Evolutionary conservation across 1,284 basidiomycete genomes (phyloP).

Genomic region (Coriolopsis trogii): DNA sequence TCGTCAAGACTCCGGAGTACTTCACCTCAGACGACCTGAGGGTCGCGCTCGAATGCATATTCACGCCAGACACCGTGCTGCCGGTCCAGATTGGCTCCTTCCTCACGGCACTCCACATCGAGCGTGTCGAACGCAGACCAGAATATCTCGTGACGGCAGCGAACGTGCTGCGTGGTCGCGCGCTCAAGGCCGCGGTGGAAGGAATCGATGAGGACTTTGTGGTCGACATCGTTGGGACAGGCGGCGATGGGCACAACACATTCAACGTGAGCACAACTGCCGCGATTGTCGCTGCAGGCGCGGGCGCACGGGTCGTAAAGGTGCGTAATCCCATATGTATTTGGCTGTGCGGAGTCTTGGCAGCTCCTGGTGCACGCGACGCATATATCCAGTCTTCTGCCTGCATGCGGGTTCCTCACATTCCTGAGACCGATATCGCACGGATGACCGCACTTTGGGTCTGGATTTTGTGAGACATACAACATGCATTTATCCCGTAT

Average conservation of each 20-base stretch:
- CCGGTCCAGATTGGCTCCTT: slow-evolving; percentile 84
- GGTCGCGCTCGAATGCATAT: slow-evolving; percentile 72
- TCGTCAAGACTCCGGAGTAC: slow-evolving; percentile 76
- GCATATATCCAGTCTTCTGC: neutral
- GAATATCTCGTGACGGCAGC: slow-evolving; percentile 81
- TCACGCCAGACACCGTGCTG: slow-evolving; percentile 62
- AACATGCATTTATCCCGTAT: slow-evolving; percentile 5
- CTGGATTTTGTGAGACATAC: neutral
- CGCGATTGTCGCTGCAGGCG: slow-evolving; percentile 92
- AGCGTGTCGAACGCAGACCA: slow-evolving; percentile 73
- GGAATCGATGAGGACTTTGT: slow-evolving; percentile 64
- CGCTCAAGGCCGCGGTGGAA: slow-evolving; percentile 63
- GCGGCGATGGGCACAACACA: slow-evolving; percentile 97
- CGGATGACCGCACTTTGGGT: no score
- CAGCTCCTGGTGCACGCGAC: neutral
- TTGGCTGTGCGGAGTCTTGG: no score
- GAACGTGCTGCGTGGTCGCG: slow-evolving; percentile 66
- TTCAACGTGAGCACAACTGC: slow-evolving; percentile 99
- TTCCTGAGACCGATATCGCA: neutral
- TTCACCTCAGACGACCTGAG: slow-evolving; percentile 77
- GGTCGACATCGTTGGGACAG: slow-evolving; percentile 80
- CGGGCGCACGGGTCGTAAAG: slow-evolving; percentile 93
- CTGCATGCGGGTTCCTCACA: neutral
- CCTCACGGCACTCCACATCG: slow-evolving; percentile 79
- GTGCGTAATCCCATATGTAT: slow-evolving; percentile 41